Conservation (phyloP, 2,329 filamentous ascomycete species). For the Neopestalotiopsis rosae region DNA sequence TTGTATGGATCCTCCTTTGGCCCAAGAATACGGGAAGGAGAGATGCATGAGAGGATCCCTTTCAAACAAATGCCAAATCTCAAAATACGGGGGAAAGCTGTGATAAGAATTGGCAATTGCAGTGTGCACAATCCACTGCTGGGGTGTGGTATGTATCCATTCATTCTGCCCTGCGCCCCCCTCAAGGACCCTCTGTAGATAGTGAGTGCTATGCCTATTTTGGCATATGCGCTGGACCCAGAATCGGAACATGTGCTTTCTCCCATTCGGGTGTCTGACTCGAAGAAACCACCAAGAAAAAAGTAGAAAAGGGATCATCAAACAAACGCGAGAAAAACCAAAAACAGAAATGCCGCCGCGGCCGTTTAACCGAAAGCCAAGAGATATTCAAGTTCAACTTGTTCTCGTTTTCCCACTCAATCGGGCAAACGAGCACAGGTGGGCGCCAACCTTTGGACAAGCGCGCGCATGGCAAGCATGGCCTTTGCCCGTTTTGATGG, state of each 20-base stretch:
- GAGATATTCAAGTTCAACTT: neutral
- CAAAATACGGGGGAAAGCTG: neutral
- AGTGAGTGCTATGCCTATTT: neutral
- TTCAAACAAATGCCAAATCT: neutral
- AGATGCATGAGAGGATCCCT: conserved; percentile 1
- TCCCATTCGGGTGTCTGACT: neutral
- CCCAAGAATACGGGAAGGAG: neutral
- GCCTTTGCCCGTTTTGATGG: neutral
- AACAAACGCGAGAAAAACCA: neutral
- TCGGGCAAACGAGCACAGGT: neutral
- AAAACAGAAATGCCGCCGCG: neutral
- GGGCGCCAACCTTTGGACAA: neutral
- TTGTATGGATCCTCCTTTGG: neutral
- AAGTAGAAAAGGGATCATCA: neutral
- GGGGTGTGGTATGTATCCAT: neutral
- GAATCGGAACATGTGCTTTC: neutral
- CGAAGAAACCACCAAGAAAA: neutral
- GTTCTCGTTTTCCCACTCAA: neutral
- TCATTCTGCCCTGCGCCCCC: neutral
- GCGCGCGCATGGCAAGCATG: neutral
- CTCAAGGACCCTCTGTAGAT: neutral
- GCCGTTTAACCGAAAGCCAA: neutral
- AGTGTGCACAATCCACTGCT: neutral
- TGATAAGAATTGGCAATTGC: neutral
- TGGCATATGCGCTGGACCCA: neutral